Evolutionary conservation across 2,329 filamentous ascomycete species (phyloP), one percentile per base, ranked within the genome.

Genomic region (Lasiodiplodia sp.): DNA sequence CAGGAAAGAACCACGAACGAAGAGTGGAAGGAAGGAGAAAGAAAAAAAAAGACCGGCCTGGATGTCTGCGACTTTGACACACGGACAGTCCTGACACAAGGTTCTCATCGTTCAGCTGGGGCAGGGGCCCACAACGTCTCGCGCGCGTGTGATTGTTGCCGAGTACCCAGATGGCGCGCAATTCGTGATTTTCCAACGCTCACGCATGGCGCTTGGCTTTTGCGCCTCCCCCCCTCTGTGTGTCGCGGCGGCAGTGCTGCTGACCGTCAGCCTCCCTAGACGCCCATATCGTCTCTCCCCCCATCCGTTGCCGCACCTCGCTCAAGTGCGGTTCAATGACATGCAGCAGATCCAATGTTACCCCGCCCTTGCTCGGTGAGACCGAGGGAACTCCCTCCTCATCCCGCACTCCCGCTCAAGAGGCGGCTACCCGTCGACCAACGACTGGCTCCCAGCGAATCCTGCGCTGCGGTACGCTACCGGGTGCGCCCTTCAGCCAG

Each of bases 331-430:
- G 57, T 34, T 28, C 58, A 63, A 63, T 63, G 38, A 51, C 40
- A 49, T 63, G 58, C 58, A 47, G 40, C 25, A 5, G 57, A 38
- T 60, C 37, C 38, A 40, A 16, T 38, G n/a, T 40, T 64, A 38
- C 44, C 60, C 60, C 60, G 40, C 55, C 18, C 31, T 37, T 37
- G 28, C 40, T 47, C 44, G 44, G 44, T 47, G 44, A 47, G 44
- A 47, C 44, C 44, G 44, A 47, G 16, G 16, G 31, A 28, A n/a
- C 37, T 38, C 14, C 37, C 37, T 14, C 14, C 37, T 38, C 40
- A 47, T 47, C 40, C 40, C 40, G 40, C 38, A 44, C 6, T 44
- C 40, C 40, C 16, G 14, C 40, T 18, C 16, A 44, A 23, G 44
- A 63, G 18, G 60, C 60, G 47, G 31, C 44, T 37, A 28, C 28